Evolutionary conservation across 2,329 filamentous ascomycete genomes (phyloP), one percentile per base, ranked within the genome.

Genomic region (Acrocalymma vagum): DNA sequence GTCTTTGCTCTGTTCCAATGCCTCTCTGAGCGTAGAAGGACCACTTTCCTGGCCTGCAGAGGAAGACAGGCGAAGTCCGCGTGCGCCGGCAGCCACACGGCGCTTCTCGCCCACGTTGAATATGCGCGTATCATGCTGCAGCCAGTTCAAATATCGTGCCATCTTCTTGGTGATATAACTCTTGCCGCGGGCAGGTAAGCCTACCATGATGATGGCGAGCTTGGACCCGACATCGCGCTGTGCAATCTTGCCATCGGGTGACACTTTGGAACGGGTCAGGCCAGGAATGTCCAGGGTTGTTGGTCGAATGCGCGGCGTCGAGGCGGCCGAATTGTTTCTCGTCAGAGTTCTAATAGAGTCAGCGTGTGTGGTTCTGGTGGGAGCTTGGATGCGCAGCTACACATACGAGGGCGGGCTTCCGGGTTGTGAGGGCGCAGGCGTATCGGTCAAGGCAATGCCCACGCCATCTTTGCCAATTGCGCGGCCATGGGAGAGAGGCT

Each of bases 121-220:
- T 58, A 99, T 96, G 55, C 81, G 83, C 9, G 92, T 94, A 62
- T 96, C 90, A 72, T 99, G 93, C 65, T 99, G 94, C 62, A 96
- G 85, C 94, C 94, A 99, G 33, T 95, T 93, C 34, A 99, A 76
- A 67, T 97, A 99, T 48, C 94, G 83, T 44, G 94, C 88, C 50
- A 99, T 82, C 75, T 99, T 99, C 78, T 97, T 97, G 48, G 94
- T 97, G 62, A 99, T 95, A 73, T 99, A 99, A 39, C 92, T 96
- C 75, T 99, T 99, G 66, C 94, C 94, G 61, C 94, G 81, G 8
- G 94, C 94, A 3, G 94, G 94, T 59, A 99, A 76, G 51, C 94
- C 94, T 46, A 99, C 94, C 94, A 99, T 99, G 68, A 99, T 85
- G 61, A 99, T 95, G 65, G 97, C 90, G 48, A 99, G 79, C 78